phyloP scores from a whole-genome alignment of 2,329 filamentous ascomycete genomes.

The Ophiosphaerella narmari region DNA sequence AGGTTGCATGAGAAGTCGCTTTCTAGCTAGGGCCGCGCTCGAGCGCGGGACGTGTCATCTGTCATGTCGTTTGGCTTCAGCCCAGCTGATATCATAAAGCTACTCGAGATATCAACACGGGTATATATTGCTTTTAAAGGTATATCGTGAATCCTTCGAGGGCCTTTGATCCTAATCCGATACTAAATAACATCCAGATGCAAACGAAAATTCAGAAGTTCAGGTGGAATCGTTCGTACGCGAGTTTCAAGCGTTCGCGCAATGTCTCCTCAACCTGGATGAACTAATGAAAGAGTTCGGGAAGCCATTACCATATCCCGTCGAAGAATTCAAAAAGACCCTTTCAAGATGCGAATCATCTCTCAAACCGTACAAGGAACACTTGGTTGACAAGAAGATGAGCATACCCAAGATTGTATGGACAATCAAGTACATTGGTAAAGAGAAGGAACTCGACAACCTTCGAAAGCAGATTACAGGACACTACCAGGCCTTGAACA shows the following conservation, averaged over 20 bases:
- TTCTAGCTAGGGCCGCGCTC: slow-evolving; percentile 25
- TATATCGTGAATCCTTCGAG: slow-evolving; percentile 10
- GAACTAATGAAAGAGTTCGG: slow-evolving; percentile 41
- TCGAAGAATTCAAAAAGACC: slow-evolving; percentile 36
- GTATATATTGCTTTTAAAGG: slow-evolving; percentile 42
- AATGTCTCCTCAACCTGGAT: slow-evolving; percentile 32
- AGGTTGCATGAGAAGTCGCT: slow-evolving; percentile 28
- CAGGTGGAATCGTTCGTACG: slow-evolving; percentile 39
- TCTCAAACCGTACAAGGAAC: slow-evolving; percentile 33
- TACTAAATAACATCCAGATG: slow-evolving; percentile 28
- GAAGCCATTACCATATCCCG: slow-evolving; percentile 36
- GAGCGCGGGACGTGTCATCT: slow-evolving; percentile 28
- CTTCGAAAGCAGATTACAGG: slow-evolving; percentile 34
- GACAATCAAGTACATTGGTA: slow-evolving; percentile 40
- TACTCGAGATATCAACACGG: slow-evolving; percentile 38
- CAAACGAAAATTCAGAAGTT: slow-evolving; percentile 40
- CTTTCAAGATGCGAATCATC: slow-evolving; percentile 35
- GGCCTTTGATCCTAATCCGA: background rate
- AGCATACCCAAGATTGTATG: slow-evolving; percentile 34
- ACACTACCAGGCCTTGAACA: slow-evolving; percentile 37
- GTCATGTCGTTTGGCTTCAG: slow-evolving; percentile 40
- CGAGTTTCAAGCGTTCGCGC: slow-evolving; percentile 37
- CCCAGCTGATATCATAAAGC: slow-evolving; percentile 37
- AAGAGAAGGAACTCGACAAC: slow-evolving; percentile 39
- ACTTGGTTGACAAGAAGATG: slow-evolving; percentile 40